Evolutionary conservation across 1,139 yeast genomes (phyloP).

Genomic region (Trichomonascaceae sp.): DNA sequence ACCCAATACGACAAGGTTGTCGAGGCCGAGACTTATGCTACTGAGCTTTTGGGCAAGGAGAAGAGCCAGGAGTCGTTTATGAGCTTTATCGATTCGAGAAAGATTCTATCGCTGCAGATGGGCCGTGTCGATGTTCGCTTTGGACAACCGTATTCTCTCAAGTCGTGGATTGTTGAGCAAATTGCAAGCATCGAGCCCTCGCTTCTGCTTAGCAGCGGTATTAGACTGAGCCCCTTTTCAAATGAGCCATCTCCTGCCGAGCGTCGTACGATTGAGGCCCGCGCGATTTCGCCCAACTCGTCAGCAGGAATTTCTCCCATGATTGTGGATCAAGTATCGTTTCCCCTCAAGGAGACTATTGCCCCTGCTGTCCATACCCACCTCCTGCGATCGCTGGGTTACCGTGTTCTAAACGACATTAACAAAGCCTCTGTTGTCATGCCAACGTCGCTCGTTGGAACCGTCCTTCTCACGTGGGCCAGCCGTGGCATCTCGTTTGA

Average conservation of each 20-base stretch:
- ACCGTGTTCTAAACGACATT: conserved; percentile 29
- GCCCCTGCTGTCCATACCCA: conserved; percentile 12
- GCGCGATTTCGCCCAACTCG: not conserved
- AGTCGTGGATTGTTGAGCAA: conserved; percentile 23
- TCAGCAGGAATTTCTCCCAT: conserved; percentile 2
- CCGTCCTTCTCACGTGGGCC: conserved; percentile 28
- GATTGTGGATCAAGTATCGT: conserved; percentile 2
- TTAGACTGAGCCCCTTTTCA: conserved; percentile 4
- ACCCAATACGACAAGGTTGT: conserved; percentile 57
- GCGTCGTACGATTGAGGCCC: not conserved
- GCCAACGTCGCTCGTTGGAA: conserved; percentile 33
- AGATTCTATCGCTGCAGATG: conserved; percentile 25
- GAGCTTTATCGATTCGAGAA: conserved; percentile 26
- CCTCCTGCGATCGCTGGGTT: conserved; percentile 28
- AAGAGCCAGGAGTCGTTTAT: conserved; percentile 32
- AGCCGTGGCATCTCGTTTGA: conserved; percentile 26
- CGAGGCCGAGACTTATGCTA: conserved; percentile 50
- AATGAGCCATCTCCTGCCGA: conserved; percentile 1
- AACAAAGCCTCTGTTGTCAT: conserved; percentile 30
- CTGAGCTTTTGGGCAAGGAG: conserved; percentile 48
- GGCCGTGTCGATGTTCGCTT: conserved; percentile 32
- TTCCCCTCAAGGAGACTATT: conserved; percentile 9
- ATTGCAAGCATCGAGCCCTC: conserved; percentile 13
- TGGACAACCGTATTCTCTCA: conserved; percentile 30
- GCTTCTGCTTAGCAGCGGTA: conserved; percentile 3